Evolutionary conservation across 768 basidiomycete species (phyloP).

Genomic region (Trametes cingulata): DNA sequence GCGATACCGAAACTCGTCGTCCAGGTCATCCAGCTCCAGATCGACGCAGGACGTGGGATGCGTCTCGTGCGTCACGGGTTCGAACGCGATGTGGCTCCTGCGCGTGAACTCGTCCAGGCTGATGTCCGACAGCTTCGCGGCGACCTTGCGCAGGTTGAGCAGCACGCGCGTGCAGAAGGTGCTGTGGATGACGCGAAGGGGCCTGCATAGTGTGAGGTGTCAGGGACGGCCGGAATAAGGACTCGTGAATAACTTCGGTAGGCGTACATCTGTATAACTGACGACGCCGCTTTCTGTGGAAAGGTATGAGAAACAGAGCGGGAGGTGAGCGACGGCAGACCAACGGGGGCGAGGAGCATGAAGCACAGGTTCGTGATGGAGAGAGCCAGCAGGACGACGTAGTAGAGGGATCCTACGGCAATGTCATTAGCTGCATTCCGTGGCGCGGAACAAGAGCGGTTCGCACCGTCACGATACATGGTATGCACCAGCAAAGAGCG

Average conservation of each 20-base stretch:
- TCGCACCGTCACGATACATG: conserved; percentile 17
- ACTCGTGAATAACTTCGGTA: too few species aligned
- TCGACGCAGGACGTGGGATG: not conserved
- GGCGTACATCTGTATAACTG: not conserved
- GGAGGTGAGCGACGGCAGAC: not conserved
- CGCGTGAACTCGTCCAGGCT: not conserved
- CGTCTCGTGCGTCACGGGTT: not conserved
- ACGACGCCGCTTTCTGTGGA: not conserved
- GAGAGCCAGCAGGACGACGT: conserved; percentile 1
- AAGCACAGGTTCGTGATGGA: conserved; percentile 8
- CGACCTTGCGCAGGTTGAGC: conserved; percentile 6
- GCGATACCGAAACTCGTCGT: not conserved
- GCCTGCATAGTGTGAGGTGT: not conserved
- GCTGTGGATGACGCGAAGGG: conserved; percentile 1
- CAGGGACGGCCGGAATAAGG: too few species aligned
- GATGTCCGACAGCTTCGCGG: not conserved
- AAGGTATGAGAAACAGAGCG: not conserved
- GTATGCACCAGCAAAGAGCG: not conserved
- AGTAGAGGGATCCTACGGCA: conserved; percentile 11
- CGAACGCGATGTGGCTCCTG: not conserved
- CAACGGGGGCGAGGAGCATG: conserved; percentile 4
- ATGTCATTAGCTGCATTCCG: not conserved
- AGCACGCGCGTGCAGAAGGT: conserved; percentile 5
- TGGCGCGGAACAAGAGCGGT: too few species aligned
- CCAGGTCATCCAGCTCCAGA: not conserved